Base-by-base conservation (phyloP, 106 monocot species). In the Dactylorhiza incarnata region DNA sequence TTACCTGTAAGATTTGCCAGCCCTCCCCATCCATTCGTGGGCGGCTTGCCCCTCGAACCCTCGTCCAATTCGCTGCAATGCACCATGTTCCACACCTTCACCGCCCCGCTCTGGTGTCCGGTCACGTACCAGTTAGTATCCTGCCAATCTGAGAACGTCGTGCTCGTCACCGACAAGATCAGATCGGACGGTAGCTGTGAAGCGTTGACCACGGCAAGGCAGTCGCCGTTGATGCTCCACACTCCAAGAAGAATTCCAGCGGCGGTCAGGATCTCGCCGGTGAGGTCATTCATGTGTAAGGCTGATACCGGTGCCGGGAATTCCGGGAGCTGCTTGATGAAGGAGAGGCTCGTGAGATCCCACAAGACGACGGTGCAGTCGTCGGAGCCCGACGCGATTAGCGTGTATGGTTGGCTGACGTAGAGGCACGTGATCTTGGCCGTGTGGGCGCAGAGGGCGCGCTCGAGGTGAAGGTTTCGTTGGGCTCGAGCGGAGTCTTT, bases 31-130 rank as follows among this genome's bases (percentile, higher is more conserved):
- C 73, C 52, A 51, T 29, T 65, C 0, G 78, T 16, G 5, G 81
- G 76, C 9, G 91, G 79, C 65, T 63, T 81, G 58, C 56, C 78
- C 61, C 68, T 84, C 29, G 46, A 69, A 45, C 55, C 69, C 50
- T 89, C 89, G 15, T 81, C 86, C 7, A 80, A 19, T 0, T 83
- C 49, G 0, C 83, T 78, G 80, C 25, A 83, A 74, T 97, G 94
- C 52, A 94, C 80, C 97, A 94, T 97, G 49, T 89, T 94, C 97
- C 97, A 97, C n/a, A 97, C 82, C 71, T 97, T 97, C 69, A 97
- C 89, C 1, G 91, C 97, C 37, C 97, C 97, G 65, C 97, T 97
- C 79, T 97, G 91, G 71, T 97, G 97, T 12, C 97, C 97, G 1
- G 97, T 97, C 46, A 94, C 91, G 48, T 84, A 94, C 97, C 97